Evolutionary conservation across 148 eudicot genomes (phyloP), one percentile per base, ranked within the genome.

Genomic region (Diospyros lotus): DNA sequence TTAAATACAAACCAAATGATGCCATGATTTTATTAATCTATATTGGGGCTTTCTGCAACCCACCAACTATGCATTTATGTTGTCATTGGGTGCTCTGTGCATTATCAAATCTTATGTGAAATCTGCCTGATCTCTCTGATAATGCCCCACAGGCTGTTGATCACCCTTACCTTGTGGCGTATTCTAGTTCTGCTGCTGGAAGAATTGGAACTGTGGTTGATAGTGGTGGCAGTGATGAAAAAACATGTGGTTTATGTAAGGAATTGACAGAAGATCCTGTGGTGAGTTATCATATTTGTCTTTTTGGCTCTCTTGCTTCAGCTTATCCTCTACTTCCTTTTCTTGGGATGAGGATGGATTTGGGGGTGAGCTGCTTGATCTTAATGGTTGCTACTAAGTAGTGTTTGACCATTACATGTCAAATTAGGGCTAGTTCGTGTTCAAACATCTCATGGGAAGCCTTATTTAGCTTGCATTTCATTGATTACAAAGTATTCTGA

Each of bases 141-240:
- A 41, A 71, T 10, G 45, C 58, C 69, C 48, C 42, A 68, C 86
- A 95, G 97, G 97, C 97, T 15, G 96, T 95, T 83, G 94, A 95
- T 83, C 98, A 92, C 84, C 99, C 97, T 71, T 90, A 95, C 82
- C 97, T 95, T 78, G 97, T 92, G 85, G 89, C 85, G 68, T 92
- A 90, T 83, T 92, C 98, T 68, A 82, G 80, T 28, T 17, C 90
- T 72, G 83, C 90, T 82, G 52, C 72, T 75, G 78, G 52, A 51
- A 88, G 83, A 80, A 82, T 60, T 76, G 86, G 69, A 75, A 80
- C 63, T 28, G 77, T 14, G 43, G 73, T 61, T 73, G 92, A 89
- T 67, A 58, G 63, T 77, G 72, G 80, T 54, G 74, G 79, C 51
- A 74, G 40, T 64, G 83, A 54, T 74, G 91, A 89, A 69, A 87